Evolutionary conservation across 2,329 filamentous ascomycete species (phyloP).

Genomic region (Chalara sp.): DNA sequence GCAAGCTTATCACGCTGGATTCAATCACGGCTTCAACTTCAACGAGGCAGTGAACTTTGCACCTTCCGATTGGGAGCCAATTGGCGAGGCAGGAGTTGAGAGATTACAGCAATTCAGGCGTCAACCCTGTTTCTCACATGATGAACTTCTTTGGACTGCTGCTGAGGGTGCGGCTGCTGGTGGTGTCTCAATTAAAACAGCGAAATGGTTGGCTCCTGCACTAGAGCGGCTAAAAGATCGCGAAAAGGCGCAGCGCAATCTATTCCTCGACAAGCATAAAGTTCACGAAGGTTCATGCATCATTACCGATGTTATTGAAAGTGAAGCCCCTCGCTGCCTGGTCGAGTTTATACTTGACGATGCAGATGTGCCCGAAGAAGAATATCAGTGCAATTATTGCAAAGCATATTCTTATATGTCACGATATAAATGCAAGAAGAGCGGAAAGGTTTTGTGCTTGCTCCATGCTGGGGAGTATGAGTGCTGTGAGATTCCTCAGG

Average conservation of each 20-base stretch:
- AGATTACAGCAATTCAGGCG: conserved; percentile 80
- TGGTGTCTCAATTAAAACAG: conserved; percentile 70
- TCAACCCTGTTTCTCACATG: conserved; percentile 95
- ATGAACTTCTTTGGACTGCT: conserved; percentile 88
- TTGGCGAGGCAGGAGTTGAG: conserved; percentile 78
- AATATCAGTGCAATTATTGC: conserved; percentile 87
- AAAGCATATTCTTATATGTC: conserved; percentile 90
- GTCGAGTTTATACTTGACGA: conserved; percentile 62
- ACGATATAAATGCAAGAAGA: conserved; percentile 76
- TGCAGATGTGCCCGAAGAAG: conserved; percentile 76
- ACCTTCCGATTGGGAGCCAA: conserved; percentile 90
- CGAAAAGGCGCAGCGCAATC: conserved; percentile 61
- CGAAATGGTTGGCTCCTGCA: conserved; percentile 90
- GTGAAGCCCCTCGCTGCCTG: conserved; percentile 39
- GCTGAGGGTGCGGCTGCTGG: conserved; percentile 66
- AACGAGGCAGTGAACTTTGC: conserved; percentile 99
- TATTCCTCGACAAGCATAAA: conserved; percentile 61
- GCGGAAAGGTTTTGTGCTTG: conserved; percentile 76
- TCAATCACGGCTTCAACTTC: conserved; percentile 98
- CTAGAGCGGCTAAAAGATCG: conserved; percentile 70
- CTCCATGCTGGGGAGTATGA: conserved; percentile 72
- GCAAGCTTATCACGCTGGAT: conserved; percentile 93
- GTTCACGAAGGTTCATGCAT: conserved; percentile 32
- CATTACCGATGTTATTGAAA: conserved; percentile 23
- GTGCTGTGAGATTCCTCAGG: conserved; percentile 66